phyloP scores from a whole-genome alignment of 2,329 filamentous ascomycete genomes.

The Zymoseptoria pseudotritici region DNA sequence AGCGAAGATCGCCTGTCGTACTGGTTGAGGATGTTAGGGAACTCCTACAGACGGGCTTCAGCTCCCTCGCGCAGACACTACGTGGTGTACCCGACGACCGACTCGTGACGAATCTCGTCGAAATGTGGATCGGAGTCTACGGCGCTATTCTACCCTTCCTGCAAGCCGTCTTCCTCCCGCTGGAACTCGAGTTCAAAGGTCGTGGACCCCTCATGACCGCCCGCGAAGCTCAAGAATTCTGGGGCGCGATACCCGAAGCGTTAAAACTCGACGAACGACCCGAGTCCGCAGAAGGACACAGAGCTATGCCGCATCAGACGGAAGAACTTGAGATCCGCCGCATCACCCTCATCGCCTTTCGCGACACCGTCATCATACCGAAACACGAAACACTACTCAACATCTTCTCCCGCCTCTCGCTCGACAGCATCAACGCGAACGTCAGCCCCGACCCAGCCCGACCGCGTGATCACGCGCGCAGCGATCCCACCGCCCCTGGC shows the following conservation, averaged over 20 bases:
- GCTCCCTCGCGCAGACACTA: constrained; percentile 75
- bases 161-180: constrained; percentile 85
- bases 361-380: constrained; percentile 80
- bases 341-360: constrained; percentile 78
- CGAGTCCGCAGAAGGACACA: constrained; percentile 32
- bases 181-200: constrained; percentile 90
- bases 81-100: constrained; percentile 73
- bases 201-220: constrained; percentile 68
- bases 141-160: constrained; percentile 86
- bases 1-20: constrained; percentile 61
- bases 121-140: constrained; percentile 91
- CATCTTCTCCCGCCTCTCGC: constrained; percentile 80
- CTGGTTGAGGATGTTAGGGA: constrained; percentile 72
- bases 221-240: constrained; percentile 81
- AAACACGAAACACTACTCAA: constrained; percentile 82
- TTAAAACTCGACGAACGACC: constrained; percentile 36
- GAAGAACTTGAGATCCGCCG: constrained; percentile 75
- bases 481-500: constrained; percentile 26
- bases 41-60: constrained; percentile 72
- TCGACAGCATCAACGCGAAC: constrained; percentile 59
- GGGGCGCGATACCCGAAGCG: constrained; percentile 59
- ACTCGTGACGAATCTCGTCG: constrained; percentile 82
- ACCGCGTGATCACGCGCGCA: constrained; percentile 23
- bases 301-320: constrained; percentile 38
- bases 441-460: constrained; percentile 29